Conservation (phyloP, 2,329 filamentous ascomycete species). For the Epichloe elymi region DNA sequence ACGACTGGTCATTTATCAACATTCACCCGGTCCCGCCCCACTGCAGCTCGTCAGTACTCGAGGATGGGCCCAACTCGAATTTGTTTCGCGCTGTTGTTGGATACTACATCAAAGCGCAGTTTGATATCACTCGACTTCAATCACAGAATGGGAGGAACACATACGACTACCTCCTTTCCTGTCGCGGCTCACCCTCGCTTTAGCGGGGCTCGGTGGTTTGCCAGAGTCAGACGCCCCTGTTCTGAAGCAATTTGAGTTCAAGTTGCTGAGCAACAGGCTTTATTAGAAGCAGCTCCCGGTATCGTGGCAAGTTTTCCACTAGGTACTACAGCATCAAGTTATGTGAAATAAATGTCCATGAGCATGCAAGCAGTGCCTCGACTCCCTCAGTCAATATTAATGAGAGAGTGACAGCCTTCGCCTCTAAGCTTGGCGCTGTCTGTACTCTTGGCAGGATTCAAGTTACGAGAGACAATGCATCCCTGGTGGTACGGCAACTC, state of each 20-base stretch:
- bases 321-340: neutral
- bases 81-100: neutral
- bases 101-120: neutral
- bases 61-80: neutral
- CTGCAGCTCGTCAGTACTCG: neutral
- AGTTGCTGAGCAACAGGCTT: constrained; percentile 5
- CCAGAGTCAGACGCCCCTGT: neutral
- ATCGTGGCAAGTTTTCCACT: neutral
- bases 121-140: neutral
- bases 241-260: neutral
- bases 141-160: neutral
- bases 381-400: too few species aligned
- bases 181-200: neutral
- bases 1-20: neutral
- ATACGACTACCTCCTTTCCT: neutral
- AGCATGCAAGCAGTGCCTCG: too few species aligned
- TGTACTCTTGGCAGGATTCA: too few species aligned
- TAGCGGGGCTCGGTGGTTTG: neutral
- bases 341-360: too few species aligned
- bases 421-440: too few species aligned
- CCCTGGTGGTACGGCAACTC: too few species aligned
- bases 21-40: neutral
- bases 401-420: too few species aligned
- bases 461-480: too few species aligned
- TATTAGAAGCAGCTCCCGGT: constrained; percentile 5